Conservation (phyloP, 2,329 filamentous ascomycete genomes). For the Calonectria pseudoreteaudii region DNA sequence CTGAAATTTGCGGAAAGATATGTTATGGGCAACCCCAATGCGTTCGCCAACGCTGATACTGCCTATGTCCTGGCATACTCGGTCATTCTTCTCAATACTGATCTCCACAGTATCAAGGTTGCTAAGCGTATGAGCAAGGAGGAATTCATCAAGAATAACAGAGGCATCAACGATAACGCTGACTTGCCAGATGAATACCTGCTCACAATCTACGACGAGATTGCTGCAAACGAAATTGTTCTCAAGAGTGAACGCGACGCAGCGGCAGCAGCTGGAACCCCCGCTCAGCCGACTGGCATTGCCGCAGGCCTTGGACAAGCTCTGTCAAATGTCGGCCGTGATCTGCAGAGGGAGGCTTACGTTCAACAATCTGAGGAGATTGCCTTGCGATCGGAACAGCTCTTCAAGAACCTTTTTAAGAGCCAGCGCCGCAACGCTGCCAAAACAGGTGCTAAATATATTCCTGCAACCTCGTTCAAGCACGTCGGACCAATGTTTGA, state of each 20-base stretch:
- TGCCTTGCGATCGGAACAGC: slow-evolving; percentile 76
- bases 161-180: slow-evolving; percentile 96
- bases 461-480: slow-evolving; percentile 91
- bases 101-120: slow-evolving; percentile 92
- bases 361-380: slow-evolving; percentile 97
- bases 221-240: slow-evolving; percentile 91
- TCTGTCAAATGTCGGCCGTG: slow-evolving; percentile 89
- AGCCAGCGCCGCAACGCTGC: slow-evolving; percentile 86
- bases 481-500: slow-evolving; percentile 99
- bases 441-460: slow-evolving; percentile 79
- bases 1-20: slow-evolving; percentile 98
- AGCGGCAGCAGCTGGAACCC: slow-evolving; percentile 80
- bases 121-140: slow-evolving; percentile 90
- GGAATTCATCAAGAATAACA: slow-evolving; percentile 99
- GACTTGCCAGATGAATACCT: slow-evolving; percentile 96
- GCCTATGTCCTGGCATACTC: slow-evolving; percentile 97
- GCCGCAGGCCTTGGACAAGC: slow-evolving; percentile 89
- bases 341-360: slow-evolving; percentile 92
- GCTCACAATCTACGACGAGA: slow-evolving; percentile 90
- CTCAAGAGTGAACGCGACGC: slow-evolving; percentile 91
- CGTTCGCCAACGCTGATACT: slow-evolving; percentile 97
- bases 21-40: slow-evolving; percentile 93
- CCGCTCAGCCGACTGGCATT: slow-evolving; percentile 74
- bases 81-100: slow-evolving; percentile 95
- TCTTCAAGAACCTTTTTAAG: slow-evolving; percentile 93